Base-by-base conservation (phyloP, 352 stramenopile genomes). In the Globisporangium apiculatum region DNA sequence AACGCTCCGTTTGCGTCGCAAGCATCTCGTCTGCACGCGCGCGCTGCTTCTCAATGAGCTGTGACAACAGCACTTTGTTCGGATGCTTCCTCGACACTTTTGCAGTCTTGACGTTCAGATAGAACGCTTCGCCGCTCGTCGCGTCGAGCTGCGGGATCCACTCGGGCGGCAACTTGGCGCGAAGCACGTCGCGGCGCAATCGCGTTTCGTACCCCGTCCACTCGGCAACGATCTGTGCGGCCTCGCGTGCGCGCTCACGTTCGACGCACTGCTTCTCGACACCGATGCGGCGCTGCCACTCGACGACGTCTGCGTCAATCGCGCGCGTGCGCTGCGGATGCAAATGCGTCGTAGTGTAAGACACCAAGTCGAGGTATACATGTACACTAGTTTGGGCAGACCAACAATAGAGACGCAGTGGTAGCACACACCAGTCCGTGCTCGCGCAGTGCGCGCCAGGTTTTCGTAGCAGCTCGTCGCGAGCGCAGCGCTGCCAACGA, bases 91-190 rank as follows among this genome's bases (percentile, higher is more conserved):
- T 68, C 4, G 43, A 54, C 10, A 57, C 63, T 48, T 71, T 73
- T 6, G 57, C 51, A 40, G 67, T 76, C 50, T 76, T 69, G 14
- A 66, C 62, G 43, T 77, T 77, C 3, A 81, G 55, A 38, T 70
- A 81, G 50, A 70, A 81, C 40, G 65, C 65, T 59, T 73, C 65
- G 18, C 72, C 72, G 24, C 61, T 64, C 40, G 72, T 42, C 24
- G 52, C 56, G 11, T 81, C 67, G 36, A 74, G 56, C 53, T 81
- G 72, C 9, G 72, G 72, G 51, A 74, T 81, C 72, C 72, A 81
- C 61, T 78, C 69, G 0, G 55, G 14, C 12, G 62, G 45, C 1
- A 81, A 62, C 36, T 71, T 72, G 5, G 64, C 62, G 43, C 67
- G 69, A 12, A 76, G 45, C 0, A 81, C 69, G 36, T 81, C 72